These are phyloP conservation scores for Platismatia glauca DNA, from an alignment of 495 filamentous ascomycete genomes.

Conservation along the genomic window DNA sequence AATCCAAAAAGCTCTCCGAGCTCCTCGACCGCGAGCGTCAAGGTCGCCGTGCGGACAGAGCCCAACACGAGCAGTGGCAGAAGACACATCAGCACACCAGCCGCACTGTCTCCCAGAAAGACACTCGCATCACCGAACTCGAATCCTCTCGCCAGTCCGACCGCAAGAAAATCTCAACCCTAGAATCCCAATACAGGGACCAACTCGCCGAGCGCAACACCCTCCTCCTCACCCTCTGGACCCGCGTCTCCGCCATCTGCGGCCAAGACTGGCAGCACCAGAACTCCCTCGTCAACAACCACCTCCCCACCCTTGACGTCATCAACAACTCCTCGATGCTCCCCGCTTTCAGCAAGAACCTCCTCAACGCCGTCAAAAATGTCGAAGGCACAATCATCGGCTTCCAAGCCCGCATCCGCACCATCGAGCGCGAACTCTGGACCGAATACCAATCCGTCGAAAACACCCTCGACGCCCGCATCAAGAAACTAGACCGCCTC, in stretches of 20 bases:
- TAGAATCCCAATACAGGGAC: slow-evolving; percentile 74
- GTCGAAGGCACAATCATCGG: slow-evolving; percentile 72
- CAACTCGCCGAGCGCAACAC: slow-evolving; percentile 85
- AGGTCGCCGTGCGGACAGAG: slow-evolving; percentile 71
- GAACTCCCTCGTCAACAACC: slow-evolving; percentile 80
- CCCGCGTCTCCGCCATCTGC: slow-evolving; percentile 73
- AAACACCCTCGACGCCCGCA: slow-evolving; percentile 63
- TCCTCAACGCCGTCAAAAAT: slow-evolving; percentile 76
- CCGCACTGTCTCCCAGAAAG: slow-evolving; percentile 71
- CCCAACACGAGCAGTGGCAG: slow-evolving; percentile 77
- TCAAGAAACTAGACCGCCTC: slow-evolving; percentile 79
- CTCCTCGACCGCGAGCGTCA: slow-evolving; percentile 86
- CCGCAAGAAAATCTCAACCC: slow-evolving; percentile 57
- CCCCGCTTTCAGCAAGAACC: slow-evolving; percentile 78
- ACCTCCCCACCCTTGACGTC: slow-evolving; percentile 71
- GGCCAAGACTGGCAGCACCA: slow-evolving; percentile 86
- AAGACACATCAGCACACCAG: slow-evolving; percentile 77
- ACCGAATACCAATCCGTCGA: slow-evolving; percentile 86
- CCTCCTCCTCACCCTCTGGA: slow-evolving; percentile 78
- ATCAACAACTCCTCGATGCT: slow-evolving; percentile 65
- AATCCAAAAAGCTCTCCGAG: slow-evolving; percentile 75
- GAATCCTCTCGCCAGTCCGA: slow-evolving; percentile 66
- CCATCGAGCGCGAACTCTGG: slow-evolving; percentile 79
- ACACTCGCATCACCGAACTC: slow-evolving; percentile 74
- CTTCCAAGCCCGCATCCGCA: slow-evolving; percentile 71